These are phyloP conservation scores for Pleurotus platypus DNA, from an alignment of 768 basidiomycete genomes.

Conservation along the genomic window DNA sequence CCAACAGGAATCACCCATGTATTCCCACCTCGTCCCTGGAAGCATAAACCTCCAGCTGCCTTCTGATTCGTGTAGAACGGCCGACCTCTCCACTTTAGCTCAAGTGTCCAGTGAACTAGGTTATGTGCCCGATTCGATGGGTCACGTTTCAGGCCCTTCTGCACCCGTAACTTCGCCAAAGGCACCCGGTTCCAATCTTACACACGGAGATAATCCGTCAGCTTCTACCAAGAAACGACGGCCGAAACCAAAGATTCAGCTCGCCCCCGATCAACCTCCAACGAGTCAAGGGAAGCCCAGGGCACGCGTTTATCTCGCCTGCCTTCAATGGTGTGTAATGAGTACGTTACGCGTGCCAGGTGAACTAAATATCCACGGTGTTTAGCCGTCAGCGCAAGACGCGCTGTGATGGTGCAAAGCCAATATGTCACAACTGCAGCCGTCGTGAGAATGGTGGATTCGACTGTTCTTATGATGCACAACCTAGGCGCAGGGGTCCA, in stretches of 20 bases:
- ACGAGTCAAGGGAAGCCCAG: slow-evolving; percentile 80
- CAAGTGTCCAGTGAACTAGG: background rate
- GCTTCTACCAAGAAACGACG: slow-evolving; percentile 36
- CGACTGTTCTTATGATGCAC: slow-evolving; percentile 63
- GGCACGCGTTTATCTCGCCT: slow-evolving; percentile 75
- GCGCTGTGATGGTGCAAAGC: slow-evolving; percentile 80
- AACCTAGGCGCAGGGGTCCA: slow-evolving; percentile 77
- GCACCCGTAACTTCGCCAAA: background rate
- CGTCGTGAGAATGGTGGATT: slow-evolving; percentile 41
- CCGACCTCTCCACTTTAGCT: slow-evolving; percentile 2
- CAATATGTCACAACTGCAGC: slow-evolving; percentile 69
- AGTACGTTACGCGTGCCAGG: slow-evolving; percentile 6
- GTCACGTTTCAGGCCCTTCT: background rate
- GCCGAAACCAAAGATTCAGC: slow-evolving; percentile 58
- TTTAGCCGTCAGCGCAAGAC: slow-evolving; percentile 73
- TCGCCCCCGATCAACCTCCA: slow-evolving; percentile 74
- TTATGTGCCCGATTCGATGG: background rate
- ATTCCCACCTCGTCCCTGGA: too few species aligned
- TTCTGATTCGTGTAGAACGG: background rate
- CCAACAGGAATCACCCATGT: too few species aligned
- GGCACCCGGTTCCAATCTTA: background rate
- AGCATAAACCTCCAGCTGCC: background rate
- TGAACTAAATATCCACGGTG: slow-evolving; percentile 9
- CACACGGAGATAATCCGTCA: background rate
- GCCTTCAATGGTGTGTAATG: slow-evolving; percentile 63